Base-by-base conservation (phyloP, 2,329 filamentous ascomycete species). In the Trichothecium roseum region DNA sequence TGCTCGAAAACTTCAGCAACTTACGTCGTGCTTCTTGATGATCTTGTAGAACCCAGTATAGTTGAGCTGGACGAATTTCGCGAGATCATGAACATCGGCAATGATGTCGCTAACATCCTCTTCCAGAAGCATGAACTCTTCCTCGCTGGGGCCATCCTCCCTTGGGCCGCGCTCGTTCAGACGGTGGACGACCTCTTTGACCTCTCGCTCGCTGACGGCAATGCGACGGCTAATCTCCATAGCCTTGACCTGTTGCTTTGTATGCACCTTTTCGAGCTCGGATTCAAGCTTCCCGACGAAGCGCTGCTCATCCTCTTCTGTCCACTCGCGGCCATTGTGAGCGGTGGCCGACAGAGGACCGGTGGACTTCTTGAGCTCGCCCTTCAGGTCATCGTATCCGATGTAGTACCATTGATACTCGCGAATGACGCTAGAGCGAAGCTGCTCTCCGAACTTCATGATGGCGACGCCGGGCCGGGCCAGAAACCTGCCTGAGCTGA, bases 41-140 rank as follows among this genome's bases (percentile, higher is more conserved):
- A 98, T 98, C 70, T 98, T 98, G 68, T 95, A 93, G 57, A 98
- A 98, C 5, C 91, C 91, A 1, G 89, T 96, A 56, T 98, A 98
- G 63, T 98, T 98, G 54, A 98, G 66, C 64, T 95, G 89, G 6
- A 94, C 93, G 57, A 94, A 98, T 63, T 96, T 96, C 58, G 91
- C 88, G 40, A 98, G 72, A 52, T 98, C 91, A 60, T 98, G 89
- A 16, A 98, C 91, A 53, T 98, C 89, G 48, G 91, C 91, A 56
- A 98, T 98, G 53, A 98, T 88, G 57, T 98, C 91, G 62, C 87
- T 94, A 52, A 98, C 64, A 51, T 94, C 87, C 55, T 94, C 84
- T 64, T 98, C 91, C 22, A 96, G 72, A 49, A 94, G 65, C 66
- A 93, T 76, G 51, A 95, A 96, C 56, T 96, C 89, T 46, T 95